Conservation (phyloP, 163 green algal genomes). For the Scenedesmus sp. region DNA sequence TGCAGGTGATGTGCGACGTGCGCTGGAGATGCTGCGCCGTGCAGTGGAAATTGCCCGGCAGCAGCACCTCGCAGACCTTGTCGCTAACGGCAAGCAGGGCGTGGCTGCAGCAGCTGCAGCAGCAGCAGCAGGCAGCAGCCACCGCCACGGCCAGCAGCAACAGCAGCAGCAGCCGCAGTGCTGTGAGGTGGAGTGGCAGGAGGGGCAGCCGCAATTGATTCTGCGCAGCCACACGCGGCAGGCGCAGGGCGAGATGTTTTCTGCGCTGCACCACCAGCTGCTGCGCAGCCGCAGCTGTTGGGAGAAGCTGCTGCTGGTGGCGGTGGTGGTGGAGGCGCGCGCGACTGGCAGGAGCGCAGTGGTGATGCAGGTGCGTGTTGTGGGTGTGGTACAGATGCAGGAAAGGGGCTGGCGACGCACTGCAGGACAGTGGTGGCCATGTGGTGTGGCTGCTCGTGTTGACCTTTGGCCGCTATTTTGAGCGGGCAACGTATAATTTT, state of each 20-base stretch:
- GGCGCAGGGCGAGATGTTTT: constrained; percentile 66
- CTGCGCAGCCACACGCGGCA: constrained; percentile 19
- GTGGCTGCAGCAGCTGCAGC: constrained; percentile 8
- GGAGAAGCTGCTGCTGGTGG: constrained; percentile 84
- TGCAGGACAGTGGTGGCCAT: neutral
- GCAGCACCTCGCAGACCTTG: constrained; percentile 19
- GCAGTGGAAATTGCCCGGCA: constrained; percentile 71
- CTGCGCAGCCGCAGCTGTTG: constrained; percentile 57
- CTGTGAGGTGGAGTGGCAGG: constrained; percentile 8
- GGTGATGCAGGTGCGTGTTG: constrained; percentile 54
- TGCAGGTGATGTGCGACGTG: constrained; percentile 83
- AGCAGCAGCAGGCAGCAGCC: neutral
- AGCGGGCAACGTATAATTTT: no score
- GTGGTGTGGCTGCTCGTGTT: neutral
- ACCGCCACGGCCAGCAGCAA: neutral
- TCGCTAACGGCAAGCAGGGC: neutral
- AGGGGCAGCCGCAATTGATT: neutral
- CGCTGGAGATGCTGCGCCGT: constrained; percentile 77
- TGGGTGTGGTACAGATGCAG: neutral
- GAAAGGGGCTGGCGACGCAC: neutral
- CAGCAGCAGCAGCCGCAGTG: constrained; percentile 22
- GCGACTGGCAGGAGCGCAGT: constrained; percentile 60
- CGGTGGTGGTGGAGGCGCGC: constrained; percentile 79
- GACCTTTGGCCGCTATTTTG: no score
- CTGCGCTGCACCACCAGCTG: constrained; percentile 78